Conservation (phyloP, 2,329 filamentous ascomycete species). For the Proliferodiscus dingleyae region DNA sequence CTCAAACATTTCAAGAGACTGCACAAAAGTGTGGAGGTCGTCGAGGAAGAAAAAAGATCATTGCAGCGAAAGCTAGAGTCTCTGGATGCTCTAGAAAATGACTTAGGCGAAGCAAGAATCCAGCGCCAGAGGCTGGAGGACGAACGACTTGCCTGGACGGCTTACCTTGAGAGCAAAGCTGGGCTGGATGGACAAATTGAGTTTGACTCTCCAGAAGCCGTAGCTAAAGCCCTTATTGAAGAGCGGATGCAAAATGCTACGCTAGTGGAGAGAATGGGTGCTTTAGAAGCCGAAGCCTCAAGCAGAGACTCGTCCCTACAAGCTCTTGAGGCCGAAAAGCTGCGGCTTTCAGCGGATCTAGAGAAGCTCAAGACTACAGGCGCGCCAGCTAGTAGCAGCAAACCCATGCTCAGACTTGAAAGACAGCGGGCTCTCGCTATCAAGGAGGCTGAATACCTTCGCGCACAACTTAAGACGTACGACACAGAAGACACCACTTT, state of each 20-base stretch:
- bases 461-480: conserved; percentile 84
- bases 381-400: conserved; percentile 47
- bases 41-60: conserved; percentile 89
- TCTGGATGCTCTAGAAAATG: conserved; percentile 67
- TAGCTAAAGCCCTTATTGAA: conserved; percentile 78
- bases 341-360: conserved; percentile 59
- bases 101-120: conserved; percentile 73
- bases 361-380: conserved; percentile 59
- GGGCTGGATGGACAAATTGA: conserved; percentile 57
- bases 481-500: conserved; percentile 86
- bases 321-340: conserved; percentile 65
- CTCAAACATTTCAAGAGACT: conserved; percentile 75
- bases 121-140: conserved; percentile 86
- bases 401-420: conserved; percentile 71
- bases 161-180: conserved; percentile 69
- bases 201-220: conserved; percentile 81
- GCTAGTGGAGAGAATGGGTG: conserved; percentile 75
- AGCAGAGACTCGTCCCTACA: conserved; percentile 74
- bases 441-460: conserved; percentile 91
- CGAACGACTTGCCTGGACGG: conserved; percentile 80
- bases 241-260: conserved; percentile 76
- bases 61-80: conserved; percentile 73
- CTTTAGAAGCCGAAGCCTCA: conserved; percentile 69
- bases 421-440: conserved; percentile 78
- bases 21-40: conserved; percentile 83